Base-by-base conservation (phyloP, 2,329 filamentous ascomycete genomes). In the Ciborinia camelliae region DNA sequence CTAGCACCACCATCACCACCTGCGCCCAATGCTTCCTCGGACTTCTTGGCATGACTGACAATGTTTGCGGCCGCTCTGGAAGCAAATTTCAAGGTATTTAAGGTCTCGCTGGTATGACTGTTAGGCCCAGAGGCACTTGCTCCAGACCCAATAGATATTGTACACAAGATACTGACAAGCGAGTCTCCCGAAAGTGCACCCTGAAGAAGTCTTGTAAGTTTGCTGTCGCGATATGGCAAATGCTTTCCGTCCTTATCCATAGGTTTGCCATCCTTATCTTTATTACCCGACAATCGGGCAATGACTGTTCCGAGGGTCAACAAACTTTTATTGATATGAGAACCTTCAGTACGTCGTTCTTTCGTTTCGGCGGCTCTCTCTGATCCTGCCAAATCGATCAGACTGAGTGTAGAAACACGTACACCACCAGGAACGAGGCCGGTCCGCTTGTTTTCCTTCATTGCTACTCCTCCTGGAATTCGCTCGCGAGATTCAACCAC, bases 301-400 rank as follows among this genome's bases (percentile, higher is more conserved):
- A 99, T 97, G 73, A 99, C 95, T 0, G 92, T 99, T 60, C 95
- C 95, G 3, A 99, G 81, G 0, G 95, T 99, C 65, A 99, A 85
- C 73, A 99, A 79, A 76, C 92, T 97, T 80, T 98, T 98, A 81
- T 99, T 99, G 79, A 99, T 99, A 75, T 99, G 95, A 15, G 94
- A 94, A 68, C 95, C 95, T 78, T 99, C 95, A 20, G 92, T 91
- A 53, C 95, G 86, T 62, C 95, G 86, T 79, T 98, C 95, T 76
- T 98, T 99, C 63, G 89, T 90, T 73, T 98, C 95, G 4, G 95
- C 95, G 48, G 95, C 95, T 77, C 94, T 92, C 76, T 99, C 95
- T 0, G 95, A 98, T 47, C 95, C 95, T 63, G 95, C 95, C 71
- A 99, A 81, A 83, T 99, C 95, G 69, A 99, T 99, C 75, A 99